Base-by-base conservation (phyloP, 2,329 filamentous ascomycete species). In the Furcasterigmium sp. region DNA sequence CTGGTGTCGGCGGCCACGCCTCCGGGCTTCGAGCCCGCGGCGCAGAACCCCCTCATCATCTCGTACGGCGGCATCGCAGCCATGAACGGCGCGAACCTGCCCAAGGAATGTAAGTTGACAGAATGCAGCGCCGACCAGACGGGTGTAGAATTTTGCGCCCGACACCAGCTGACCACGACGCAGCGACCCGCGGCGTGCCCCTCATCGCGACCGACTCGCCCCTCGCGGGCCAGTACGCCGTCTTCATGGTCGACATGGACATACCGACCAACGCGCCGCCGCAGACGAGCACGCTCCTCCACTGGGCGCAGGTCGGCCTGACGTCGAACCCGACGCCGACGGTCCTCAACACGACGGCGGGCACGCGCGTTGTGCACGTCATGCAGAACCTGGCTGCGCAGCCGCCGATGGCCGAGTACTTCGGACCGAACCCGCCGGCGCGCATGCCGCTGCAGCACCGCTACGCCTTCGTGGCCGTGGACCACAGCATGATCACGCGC, bases 181-280 rank as follows among this genome's bases (percentile, higher is more conserved):
- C 7, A 50, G 48, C 48, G 20, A 46, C 38, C 26, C 43, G 45
- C 17, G 43, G 39, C 3, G 23, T 39, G 14, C 48, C 48, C 10
- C 43, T 44, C 29, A 46, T 50, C 39, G 48, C 46, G 29, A 50
- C 48, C 4, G 46, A 50, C 21, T 39, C 46, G 39, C 42, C 46
- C 35, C 46, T 50, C 4, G 32, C 48, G 37, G 48, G 48, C 25
- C 44, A 46, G 42, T 74, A 70, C 54, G 44, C 73, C 19, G 51
- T 68, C 44, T 51, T 73, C 19, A 56, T 54, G 37, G 51, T 75
- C 21, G 72, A 76, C 48, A 58, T 72, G 14, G 73, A 76, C 56
- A 65, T 72, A 1, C 73, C 72, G 42, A 47, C 47, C 37, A 53
- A 53, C 45, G 26, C 20, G 46, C 68, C 21, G 55, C 74, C 48